Evolutionary conservation across 1,284 basidiomycete genomes (phyloP), one percentile per base, ranked within the genome.

Genomic region (Microbotryum saponariae): DNA sequence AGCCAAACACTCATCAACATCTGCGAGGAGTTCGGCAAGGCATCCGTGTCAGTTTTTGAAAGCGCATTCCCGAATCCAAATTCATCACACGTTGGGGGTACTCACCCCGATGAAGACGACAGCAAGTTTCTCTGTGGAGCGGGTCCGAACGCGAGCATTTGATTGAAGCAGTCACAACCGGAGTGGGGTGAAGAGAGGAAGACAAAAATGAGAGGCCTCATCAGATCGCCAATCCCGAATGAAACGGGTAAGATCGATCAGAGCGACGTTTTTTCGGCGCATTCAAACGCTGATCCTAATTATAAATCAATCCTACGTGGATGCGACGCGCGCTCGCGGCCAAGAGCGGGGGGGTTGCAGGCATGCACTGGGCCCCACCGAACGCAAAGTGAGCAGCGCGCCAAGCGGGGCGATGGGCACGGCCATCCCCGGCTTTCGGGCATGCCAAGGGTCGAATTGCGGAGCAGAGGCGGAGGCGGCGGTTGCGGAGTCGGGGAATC

Each of bases 1-100:
- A 77, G 73, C 51, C 76, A 75, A 20, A 77, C 54, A 45, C 33
- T 58, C 20, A 45, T 14, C 20, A 29, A n/a, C 51, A 27, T 44
- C 21, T n/a, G 37, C 45, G 10, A 60, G 20, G 23, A 31, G n/a
- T 20, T 23, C 2, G 12, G 37, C 23, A 33, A n/a, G 21, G 1
- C 16, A n/a, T 6, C 18, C 10, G 6, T 31, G 18, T 7, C 12
- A 10, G 9, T 18, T n/a, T 3, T 16, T n/a, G 25, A 42, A 31
- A 25, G 7, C 14, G 6, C 20, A 18, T 1, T 5, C 23, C 23
- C 42, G 5, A 56, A 29, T 4, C 21, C 48, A 3, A 56, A 29
- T 4, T 20, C 48, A 3, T 23, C 31, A 25, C 16, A 50, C 49
- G 21, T 59, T 58, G 37, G 63, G 54, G 0, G 55, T 59, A 23